These are phyloP conservation scores for Neophaeococcomyces aloes DNA, from an alignment of 2,329 filamentous ascomycete genomes.

Conservation along the genomic window DNA sequence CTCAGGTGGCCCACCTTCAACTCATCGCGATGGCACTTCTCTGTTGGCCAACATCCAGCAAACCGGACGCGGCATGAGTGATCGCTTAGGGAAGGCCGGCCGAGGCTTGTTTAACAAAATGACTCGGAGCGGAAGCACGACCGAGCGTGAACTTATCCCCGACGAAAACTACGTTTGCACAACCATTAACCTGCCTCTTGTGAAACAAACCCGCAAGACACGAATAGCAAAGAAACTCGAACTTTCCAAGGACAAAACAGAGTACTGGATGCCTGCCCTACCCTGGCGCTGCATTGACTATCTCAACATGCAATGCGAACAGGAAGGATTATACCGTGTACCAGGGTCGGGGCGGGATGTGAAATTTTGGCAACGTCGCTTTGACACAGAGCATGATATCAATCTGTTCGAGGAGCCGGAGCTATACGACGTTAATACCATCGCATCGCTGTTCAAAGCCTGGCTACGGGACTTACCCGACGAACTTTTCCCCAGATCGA, in stretches of 20 bases:
- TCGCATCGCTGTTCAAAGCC: slow-evolving; percentile 90
- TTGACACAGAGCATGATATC: slow-evolving; percentile 78
- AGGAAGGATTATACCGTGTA: slow-evolving; percentile 85
- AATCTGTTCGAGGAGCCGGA: slow-evolving; percentile 80
- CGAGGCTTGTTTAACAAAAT: slow-evolving; percentile 76
- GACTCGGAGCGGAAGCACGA: slow-evolving; percentile 58
- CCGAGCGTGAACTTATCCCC: slow-evolving; percentile 56
- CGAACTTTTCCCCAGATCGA: slow-evolving; percentile 77
- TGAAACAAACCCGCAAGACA: slow-evolving; percentile 82
- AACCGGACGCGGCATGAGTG: slow-evolving; percentile 62
- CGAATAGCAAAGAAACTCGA: slow-evolving; percentile 84
- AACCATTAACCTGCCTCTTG: slow-evolving; percentile 73
- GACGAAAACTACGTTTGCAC: slow-evolving; percentile 76
- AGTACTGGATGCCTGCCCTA: slow-evolving; percentile 97
- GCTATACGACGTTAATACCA: slow-evolving; percentile 91
- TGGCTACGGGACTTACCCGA: slow-evolving; percentile 94
- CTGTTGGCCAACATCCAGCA: slow-evolving; percentile 66
- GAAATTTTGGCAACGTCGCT: slow-evolving; percentile 84
- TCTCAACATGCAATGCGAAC: slow-evolving; percentile 87
- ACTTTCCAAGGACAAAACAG: slow-evolving; percentile 84
- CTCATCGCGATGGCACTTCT: slow-evolving; percentile 24
- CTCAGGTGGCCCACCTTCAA: not conserved
- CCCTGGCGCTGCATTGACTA: slow-evolving; percentile 96
- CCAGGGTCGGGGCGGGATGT: slow-evolving; percentile 84
- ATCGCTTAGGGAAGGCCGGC: slow-evolving; percentile 59